Evolutionary conservation across 176 grass and related monocot genomes (phyloP), one percentile per base, ranked within the genome.

Genomic region (Areca catechu): DNA sequence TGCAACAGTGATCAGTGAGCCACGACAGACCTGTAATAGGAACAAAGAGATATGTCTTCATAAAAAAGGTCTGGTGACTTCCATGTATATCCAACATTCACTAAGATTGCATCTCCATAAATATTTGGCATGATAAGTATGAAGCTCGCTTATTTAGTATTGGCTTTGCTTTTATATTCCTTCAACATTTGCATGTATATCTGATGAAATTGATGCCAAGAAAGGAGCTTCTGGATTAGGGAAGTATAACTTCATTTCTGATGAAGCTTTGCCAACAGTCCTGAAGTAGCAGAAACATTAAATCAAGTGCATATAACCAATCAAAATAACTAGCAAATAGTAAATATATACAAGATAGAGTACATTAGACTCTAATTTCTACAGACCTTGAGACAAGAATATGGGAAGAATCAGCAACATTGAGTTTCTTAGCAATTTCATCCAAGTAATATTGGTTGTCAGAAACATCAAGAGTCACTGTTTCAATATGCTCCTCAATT

Each of bases 191-290:
- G 30, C 27, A 29, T 29, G 25, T 12, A 17, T 43, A 67, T 80
- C 30, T 27, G 62, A 72, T 63, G 76, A 70, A 43, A 43, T 43
- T 30, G 65, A 69, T 29, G 80, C 75, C 65, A 70, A 79, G 77
- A 78, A 58, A 57, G 63, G 61, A 54, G 77, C 62, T 66, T 77
- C 34, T 53, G 82, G 79, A 81, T 69, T 63, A 47, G 80, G 73
- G 56, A 88, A 97, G 62, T 97, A 90, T 59, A 91, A 79, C 75
- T 82, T 87, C 60, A 91, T 88, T 66, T 97, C 92, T 20, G 86
- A 91, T 4, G 83, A 97, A 58, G 92, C 65, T 82, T 91, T 97
- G 72, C 86, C 92, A 66, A 96, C 71, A 58, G 79, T 90, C 82
- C 91, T 96, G 80, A 49, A 82, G 51, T 66, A 76, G 18, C 22